Base-by-base conservation (phyloP, 768 basidiomycete genomes). In the Tephrocybe sp. region DNA sequence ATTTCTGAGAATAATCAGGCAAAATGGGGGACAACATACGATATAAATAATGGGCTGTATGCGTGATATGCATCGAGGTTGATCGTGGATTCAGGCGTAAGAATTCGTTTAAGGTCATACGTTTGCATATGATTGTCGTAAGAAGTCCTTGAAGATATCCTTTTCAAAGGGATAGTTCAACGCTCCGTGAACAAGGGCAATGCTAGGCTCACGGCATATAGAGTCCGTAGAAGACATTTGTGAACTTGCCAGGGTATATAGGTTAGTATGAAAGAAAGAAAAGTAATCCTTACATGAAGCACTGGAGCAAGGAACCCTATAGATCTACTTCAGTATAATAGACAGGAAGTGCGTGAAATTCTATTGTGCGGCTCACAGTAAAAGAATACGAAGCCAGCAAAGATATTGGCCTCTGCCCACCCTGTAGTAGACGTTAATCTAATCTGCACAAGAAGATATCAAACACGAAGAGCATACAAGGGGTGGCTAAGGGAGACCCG, bases 371-470 rank as follows among this genome's bases (percentile, higher is more conserved):
- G 55, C 72, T 54, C 49, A 74, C 83, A 90, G 69, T 82, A 85
- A 68, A 90, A 79, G 66, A 85, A 74, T 5, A 84, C 69, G 58
- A 89, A 83, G 22, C 84, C 81, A 40, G 62, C 68, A 9, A 76
- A 66, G 46, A 89, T 72, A 64, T 89, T 89, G 5, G 84, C 86
- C 62, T 85, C 81, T 2, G 85, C 86, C 87, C 87, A 89, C 86
- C 87, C 47, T 48, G 26, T 30, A 36, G 22, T 6, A 30, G 26
- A 13, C 7, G 22, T 45, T 3, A 45, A 16, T 22, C 3, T 0
- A 33, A 20, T 3, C 12, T 7, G 3, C 13, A 23, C 16, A 46
- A 5, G n/a, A n/a, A 26, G 20, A 19, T 22, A 26, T 26, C 26
- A 7, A 26, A 26, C 4, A 30, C 38, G 23, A 2, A 32, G 1